phyloP scores from a whole-genome alignment of 805 yeast species.

The Diddensiella caesifluorescens region DNA sequence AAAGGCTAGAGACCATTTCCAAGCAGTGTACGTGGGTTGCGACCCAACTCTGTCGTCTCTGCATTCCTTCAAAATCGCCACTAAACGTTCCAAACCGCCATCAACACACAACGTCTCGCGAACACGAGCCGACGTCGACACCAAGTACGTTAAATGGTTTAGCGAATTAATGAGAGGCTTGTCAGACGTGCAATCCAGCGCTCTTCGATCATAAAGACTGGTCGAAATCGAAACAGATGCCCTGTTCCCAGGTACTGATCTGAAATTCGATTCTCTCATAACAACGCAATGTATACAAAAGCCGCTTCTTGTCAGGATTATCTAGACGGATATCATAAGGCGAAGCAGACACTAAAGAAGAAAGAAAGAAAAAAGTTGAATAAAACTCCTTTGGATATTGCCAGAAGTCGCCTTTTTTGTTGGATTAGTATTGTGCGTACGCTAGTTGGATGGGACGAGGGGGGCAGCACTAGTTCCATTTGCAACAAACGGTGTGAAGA shows the following conservation, averaged over 20 bases:
- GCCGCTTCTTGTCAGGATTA: too few species aligned
- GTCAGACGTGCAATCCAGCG: slow-evolving; percentile 84
- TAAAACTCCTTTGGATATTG: too few species aligned
- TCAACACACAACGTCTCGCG: slow-evolving; percentile 84
- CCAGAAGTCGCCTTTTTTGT: too few species aligned
- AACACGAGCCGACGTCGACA: slow-evolving; percentile 80
- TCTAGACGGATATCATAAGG: too few species aligned
- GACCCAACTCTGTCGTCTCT: slow-evolving; percentile 30
- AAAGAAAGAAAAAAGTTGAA: too few species aligned
- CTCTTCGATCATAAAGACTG: slow-evolving; percentile 84
- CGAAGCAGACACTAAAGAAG: too few species aligned
- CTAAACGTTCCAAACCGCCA: slow-evolving; percentile 87
- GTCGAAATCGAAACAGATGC: slow-evolving; percentile 93
- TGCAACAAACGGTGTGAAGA: too few species aligned
- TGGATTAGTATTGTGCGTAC: too few species aligned
- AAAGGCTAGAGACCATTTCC: slow-evolving; percentile 96
- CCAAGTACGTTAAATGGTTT: slow-evolving; percentile 82
- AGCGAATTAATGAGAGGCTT: slow-evolving; percentile 87
- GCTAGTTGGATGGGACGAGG: too few species aligned
- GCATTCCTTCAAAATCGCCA: slow-evolving; percentile 81
- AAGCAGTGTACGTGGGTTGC: slow-evolving; percentile 55
- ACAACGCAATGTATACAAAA: too few species aligned
- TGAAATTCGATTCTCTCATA: slow-evolving; percentile 89
- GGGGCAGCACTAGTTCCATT: too few species aligned
- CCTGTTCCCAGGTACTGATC: slow-evolving; percentile 68